These are phyloP conservation scores for Trypanosomatidae sp. DNA, from an alignment of 208 protist species.

Conservation along the genomic window DNA sequence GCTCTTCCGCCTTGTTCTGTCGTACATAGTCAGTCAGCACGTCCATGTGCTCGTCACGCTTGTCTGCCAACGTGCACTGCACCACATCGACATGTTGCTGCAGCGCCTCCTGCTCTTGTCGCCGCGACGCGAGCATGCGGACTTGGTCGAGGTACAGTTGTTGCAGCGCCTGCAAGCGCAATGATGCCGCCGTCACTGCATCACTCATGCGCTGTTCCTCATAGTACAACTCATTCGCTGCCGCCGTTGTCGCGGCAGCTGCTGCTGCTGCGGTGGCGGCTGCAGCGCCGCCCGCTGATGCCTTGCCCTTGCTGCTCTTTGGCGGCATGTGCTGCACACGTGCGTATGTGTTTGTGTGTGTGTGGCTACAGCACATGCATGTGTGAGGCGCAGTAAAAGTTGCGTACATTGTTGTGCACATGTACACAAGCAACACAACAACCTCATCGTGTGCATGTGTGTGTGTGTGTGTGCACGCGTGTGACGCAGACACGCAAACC, in stretches of 20 bases:
- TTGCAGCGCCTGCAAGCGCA: constrained; percentile 54
- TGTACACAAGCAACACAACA: no score
- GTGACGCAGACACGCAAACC: no score
- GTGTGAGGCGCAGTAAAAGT: no score
- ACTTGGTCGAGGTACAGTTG: constrained; percentile 31
- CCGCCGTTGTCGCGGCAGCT: constrained; percentile 9
- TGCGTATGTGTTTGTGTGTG: background rate
- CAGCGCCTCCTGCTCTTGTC: constrained; percentile 22
- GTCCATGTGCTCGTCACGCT: constrained; percentile 45
- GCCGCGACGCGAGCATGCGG: constrained; percentile 18
- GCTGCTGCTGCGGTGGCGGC: no score
- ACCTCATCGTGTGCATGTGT: no score
- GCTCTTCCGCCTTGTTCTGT: constrained; percentile 73
- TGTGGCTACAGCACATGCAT: no score
- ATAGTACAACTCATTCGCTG: constrained; percentile 21
- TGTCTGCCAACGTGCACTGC: constrained; percentile 15
- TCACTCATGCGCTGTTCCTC: constrained; percentile 56
- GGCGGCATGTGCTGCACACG: background rate
- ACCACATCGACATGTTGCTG: constrained; percentile 6
- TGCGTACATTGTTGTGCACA: no score
- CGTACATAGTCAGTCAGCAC: constrained; percentile 77
- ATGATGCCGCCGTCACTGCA: constrained; percentile 24
- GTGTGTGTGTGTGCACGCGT: no score
- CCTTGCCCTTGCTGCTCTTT: no score
- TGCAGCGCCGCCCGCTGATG: no score